phyloP scores from a whole-genome alignment of 1,284 basidiomycete genomes.

The Hemileccinum hortonii region DNA sequence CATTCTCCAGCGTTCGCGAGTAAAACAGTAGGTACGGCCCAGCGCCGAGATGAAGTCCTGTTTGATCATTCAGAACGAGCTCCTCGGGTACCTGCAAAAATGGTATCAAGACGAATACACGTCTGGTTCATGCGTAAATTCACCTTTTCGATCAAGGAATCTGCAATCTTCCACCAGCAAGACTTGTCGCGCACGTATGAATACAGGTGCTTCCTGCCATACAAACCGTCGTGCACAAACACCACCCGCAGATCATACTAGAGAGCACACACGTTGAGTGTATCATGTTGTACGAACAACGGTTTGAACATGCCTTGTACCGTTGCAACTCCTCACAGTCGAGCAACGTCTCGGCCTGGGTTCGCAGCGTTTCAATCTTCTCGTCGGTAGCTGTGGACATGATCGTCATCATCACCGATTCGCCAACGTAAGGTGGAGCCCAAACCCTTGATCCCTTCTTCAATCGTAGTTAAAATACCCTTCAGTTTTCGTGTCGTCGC shows the following conservation, averaged over 20 bases:
- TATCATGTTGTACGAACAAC: not conserved
- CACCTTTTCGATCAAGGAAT: constrained; percentile 63
- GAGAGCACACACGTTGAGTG: not conserved
- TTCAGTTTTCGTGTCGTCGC: constrained; percentile 49
- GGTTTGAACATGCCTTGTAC: constrained; percentile 50
- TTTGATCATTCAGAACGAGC: constrained; percentile 60
- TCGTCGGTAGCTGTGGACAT: constrained; percentile 49
- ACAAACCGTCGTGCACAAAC: constrained; percentile 70
- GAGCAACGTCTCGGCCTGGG: constrained; percentile 46
- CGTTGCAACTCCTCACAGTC: constrained; percentile 62
- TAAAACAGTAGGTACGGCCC: constrained; percentile 76
- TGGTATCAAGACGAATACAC: not conserved
- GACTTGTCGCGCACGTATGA: constrained; percentile 67
- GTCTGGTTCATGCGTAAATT: not conserved
- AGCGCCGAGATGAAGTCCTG: constrained; percentile 68
- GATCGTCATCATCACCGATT: not conserved
- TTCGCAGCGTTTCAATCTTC: constrained; percentile 45
- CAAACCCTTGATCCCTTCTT: constrained; percentile 55
- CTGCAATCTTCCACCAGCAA: constrained; percentile 78
- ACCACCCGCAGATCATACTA: constrained; percentile 78
- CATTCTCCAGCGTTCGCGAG: constrained; percentile 47
- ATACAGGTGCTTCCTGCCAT: constrained; percentile 70
- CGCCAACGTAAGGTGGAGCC: not conserved
- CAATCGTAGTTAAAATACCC: constrained; percentile 49
- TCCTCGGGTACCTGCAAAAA: constrained; percentile 61